Evolutionary conservation across 306 rosid genomes (phyloP).

Genomic region (Gastrolobium villosum): DNA sequence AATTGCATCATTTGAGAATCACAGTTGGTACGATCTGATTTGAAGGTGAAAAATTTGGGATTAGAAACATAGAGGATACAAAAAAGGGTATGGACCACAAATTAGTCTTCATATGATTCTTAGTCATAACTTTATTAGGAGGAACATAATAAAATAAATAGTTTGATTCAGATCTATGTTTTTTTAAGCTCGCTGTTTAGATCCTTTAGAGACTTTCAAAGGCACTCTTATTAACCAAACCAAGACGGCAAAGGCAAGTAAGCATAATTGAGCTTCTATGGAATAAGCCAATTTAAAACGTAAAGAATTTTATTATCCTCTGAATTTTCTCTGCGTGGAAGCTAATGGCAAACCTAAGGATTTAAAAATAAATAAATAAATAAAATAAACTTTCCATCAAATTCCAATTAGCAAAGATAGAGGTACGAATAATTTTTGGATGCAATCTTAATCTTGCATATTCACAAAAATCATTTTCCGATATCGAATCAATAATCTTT

Average conservation of each 20-base stretch:
- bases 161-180: constrained; percentile 6
- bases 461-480: no score
- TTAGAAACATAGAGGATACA: neutral
- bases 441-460: no score
- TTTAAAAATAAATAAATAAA: neutral
- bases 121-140: constrained; percentile 16
- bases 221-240: constrained; percentile 40
- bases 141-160: neutral
- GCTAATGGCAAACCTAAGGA: constrained; percentile 8
- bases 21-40: constrained; percentile 33
- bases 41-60: constrained; percentile 5
- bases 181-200: neutral
- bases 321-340: neutral
- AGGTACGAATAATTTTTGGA: no score
- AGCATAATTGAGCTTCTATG: constrained; percentile 42
- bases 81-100: neutral
- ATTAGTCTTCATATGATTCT: constrained; percentile 34
- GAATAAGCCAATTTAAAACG: neutral
- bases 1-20: neutral
- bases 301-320: neutral
- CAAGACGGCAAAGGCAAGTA: constrained; percentile 58
- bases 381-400: no score
- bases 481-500: no score
- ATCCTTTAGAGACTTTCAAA: neutral
- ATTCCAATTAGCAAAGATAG: no score